These are phyloP conservation scores for Candida qinlingensis DNA, from an alignment of 805 yeast genomes.

Conservation along the genomic window DNA sequence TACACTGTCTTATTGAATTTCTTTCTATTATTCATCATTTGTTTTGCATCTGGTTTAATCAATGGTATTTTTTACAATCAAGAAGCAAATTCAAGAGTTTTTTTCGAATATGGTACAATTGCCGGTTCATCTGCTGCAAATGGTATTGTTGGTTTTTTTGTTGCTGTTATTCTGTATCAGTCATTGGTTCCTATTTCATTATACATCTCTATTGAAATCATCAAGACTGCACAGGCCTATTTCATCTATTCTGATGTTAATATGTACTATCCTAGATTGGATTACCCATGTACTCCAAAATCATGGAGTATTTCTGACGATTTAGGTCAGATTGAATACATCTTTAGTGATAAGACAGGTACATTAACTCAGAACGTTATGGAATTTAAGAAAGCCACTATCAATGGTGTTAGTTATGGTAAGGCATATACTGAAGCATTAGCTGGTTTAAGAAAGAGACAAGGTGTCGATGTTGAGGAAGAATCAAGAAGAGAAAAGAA, in stretches of 20 bases:
- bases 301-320: constrained; percentile 86
- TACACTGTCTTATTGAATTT: constrained; percentile 66
- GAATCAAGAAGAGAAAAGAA: constrained; percentile 49
- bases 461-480: constrained; percentile 67
- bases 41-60: constrained; percentile 64
- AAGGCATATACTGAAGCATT: constrained; percentile 79
- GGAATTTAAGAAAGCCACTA: constrained; percentile 81
- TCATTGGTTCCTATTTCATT: constrained; percentile 79
- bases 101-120: constrained; percentile 63
- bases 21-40: constrained; percentile 53
- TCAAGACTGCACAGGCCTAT: constrained; percentile 76
- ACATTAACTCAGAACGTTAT: constrained; percentile 78
- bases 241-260: constrained; percentile 72
- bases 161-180: constrained; percentile 70
- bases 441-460: constrained; percentile 72
- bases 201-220: constrained; percentile 76
- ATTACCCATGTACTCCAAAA: constrained; percentile 80
- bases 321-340: constrained; percentile 79
- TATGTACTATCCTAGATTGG: constrained; percentile 63
- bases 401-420: constrained; percentile 69
- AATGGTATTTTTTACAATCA: constrained; percentile 61
- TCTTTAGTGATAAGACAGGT: constrained; percentile 82
- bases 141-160: constrained; percentile 71
- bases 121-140: constrained; percentile 61
- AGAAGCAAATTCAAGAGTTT: constrained; percentile 46